phyloP scores from a whole-genome alignment of 352 stramenopile species.

The Thraustotheca clavata region DNA sequence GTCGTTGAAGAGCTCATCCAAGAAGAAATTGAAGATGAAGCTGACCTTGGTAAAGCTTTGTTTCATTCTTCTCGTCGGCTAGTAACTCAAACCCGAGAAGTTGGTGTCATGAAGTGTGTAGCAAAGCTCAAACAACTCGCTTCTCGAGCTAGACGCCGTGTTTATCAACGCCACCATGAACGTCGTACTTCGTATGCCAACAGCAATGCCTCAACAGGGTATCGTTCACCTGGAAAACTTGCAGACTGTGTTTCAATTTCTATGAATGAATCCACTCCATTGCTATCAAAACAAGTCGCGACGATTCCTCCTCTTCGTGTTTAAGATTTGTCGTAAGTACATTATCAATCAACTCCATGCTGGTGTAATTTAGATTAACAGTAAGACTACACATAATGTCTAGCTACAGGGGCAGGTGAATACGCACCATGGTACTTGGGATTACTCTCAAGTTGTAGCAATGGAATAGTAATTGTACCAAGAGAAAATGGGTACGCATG shows the following conservation, averaged over 20 bases:
- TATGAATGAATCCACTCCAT: neutral
- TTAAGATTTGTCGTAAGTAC: neutral
- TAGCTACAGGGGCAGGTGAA: neutral
- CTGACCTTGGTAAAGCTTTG: slow-evolving; percentile 25
- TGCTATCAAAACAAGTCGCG: neutral
- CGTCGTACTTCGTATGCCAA: neutral
- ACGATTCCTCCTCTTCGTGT: neutral
- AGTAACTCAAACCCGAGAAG: slow-evolving; percentile 2
- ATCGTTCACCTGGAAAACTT: neutral
- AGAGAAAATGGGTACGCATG: slow-evolving; percentile 54
- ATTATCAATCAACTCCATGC: neutral
- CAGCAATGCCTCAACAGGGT: neutral
- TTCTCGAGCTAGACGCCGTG: neutral
- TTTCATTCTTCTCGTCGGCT: neutral
- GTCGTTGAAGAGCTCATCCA: slow-evolving; percentile 86
- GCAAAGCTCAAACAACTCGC: neutral
- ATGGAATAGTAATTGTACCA: slow-evolving; percentile 2
- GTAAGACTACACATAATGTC: neutral
- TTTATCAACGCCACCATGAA: neutral
- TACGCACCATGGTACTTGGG: slow-evolving; percentile 4
- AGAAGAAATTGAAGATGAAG: slow-evolving; percentile 88
- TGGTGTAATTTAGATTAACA: slow-evolving; percentile 1
- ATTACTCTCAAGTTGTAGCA: neutral
- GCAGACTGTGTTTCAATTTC: too few relatives aligned
- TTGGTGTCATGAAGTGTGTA: neutral